Conservation (phyloP, 1,284 basidiomycete species). For the Tremellales sp. region DNA sequence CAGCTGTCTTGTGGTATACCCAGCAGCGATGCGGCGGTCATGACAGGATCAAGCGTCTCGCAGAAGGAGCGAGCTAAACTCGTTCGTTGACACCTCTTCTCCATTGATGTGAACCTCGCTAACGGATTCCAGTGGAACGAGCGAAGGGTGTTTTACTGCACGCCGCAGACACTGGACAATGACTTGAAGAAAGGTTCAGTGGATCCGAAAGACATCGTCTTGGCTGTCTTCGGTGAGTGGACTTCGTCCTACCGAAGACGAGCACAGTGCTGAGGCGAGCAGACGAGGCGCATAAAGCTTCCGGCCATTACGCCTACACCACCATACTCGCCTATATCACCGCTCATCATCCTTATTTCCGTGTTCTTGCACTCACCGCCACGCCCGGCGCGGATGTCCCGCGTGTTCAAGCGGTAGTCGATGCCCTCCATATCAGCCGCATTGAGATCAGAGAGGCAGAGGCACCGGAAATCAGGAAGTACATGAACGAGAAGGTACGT, state of each 20-base stretch:
- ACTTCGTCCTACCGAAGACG: background rate
- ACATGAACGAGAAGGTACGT: conserved; percentile 80
- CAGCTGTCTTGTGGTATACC: conserved; percentile 93
- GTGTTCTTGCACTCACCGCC: conserved; percentile 88
- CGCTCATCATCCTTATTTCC: conserved; percentile 89
- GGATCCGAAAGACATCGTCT: conserved; percentile 68
- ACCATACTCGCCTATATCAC: conserved; percentile 85
- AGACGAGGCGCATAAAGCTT: conserved; percentile 96
- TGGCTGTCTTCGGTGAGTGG: conserved; percentile 63
- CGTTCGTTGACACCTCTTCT: conserved; percentile 52
- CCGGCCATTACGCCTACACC: conserved; percentile 89
- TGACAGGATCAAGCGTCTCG: conserved; percentile 66
- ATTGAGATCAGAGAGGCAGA: conserved; percentile 94
- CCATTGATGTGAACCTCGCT: conserved; percentile 5
- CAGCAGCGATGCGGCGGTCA: conserved; percentile 74
- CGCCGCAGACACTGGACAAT: conserved; percentile 91
- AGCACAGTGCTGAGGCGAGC: conserved; percentile 4
- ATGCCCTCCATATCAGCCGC: conserved; percentile 90
- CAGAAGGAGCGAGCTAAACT: conserved; percentile 54
- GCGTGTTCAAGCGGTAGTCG: conserved; percentile 84
- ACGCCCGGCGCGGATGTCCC: conserved; percentile 87
- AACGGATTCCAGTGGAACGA: conserved; percentile 47
- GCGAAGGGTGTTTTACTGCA: conserved; percentile 95
- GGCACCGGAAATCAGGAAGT: conserved; percentile 79
- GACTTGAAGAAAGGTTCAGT: conserved; percentile 72